Base-by-base conservation (phyloP, 495 filamentous ascomycete genomes). In the Xylaria bambusicola region DNA sequence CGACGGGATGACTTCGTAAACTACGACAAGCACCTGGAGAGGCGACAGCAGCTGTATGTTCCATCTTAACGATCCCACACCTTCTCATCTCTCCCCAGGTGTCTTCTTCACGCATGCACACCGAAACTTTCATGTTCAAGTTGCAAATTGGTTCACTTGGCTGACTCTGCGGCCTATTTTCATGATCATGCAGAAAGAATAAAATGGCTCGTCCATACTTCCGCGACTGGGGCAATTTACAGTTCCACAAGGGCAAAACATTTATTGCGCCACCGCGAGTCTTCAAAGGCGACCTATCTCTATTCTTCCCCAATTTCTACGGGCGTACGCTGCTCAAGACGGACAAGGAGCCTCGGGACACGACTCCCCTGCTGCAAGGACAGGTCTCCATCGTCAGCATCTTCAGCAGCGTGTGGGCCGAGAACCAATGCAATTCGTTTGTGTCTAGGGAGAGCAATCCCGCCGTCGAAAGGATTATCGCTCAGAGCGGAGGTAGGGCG, bases 281-380 rank as follows among this genome's bases (percentile, higher is more conserved):
- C 31, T 97, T 97, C 79, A 85, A 84, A 50, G 75, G 76, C 54
- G 88, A 91, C 29, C 79, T 83, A 9, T 84, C 93, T 13, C 84
- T 96, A 29, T 97, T 87, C 77, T 97, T 99, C 80, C 95, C 94
- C 26, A 99, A 99, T 73, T 75, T 99, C 41, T 75, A 80, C 65
- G 94, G 94, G 4, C 78, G 78, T 38, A 97, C 94, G 3, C 79
- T 97, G 8, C 75, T 77, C 8, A 66, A 80, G 69, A 50, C 65
- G 67, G 62, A 74, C 67, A 63, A 64, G 52, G 24, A 47, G 8
- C 41, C 53, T 20, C 72, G 78, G 51, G 83, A 95, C 74, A 96
- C 92, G 13, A 95, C 91, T 4, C 75, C 82, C 2, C 64, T 87
- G 10, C 77, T 98, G 38, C 74, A 79, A 53, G 90, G 87, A 49